Evolutionary conservation across 2,329 filamentous ascomycete genomes (phyloP), one percentile per base, ranked within the genome.

Genomic region (Cadophora gregata): DNA sequence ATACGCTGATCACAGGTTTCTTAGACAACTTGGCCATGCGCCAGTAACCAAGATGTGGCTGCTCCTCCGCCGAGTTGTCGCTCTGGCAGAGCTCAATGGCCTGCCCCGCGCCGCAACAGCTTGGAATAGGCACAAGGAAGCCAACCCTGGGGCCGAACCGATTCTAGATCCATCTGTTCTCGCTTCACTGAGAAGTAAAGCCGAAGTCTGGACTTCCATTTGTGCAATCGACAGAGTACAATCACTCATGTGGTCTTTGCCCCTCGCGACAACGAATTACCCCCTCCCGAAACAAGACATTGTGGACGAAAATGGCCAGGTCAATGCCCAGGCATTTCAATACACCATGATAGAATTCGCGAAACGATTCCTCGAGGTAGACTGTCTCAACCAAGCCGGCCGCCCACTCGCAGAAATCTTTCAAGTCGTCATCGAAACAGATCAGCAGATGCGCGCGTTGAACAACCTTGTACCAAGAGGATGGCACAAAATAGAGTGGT

Each of bases 41-140:
- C 24, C 42, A 53, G 56, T 64, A 45, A 59, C 45, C 25, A 64
- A 60, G 29, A 51, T 60, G n/a, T 64, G 62, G 62, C 25, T 64
- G 16, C 29, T 55, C 12, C 42, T 45, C 31, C 62, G 62, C 25
- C 62, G 62, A 25, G 29, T 64, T 8, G 48, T 60, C 33, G 62
- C 62, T 53, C 62, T 64, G 19, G 62, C 62, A 53, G 62, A 64
- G 27, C 48, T 64, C 42, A 64, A 59, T n/a, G 62, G 62, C 8
- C 31, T 64, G 29, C 62, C 62, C 24, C 55, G 62, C 25, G 62
- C 62, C 29, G 42, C 47, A 27, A 59, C 48, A 47, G 62, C 62
- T 47, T 25, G 59, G 6, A 29, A 45, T 19, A 36, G 36, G 27
- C 25, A 64, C 29, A 29, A 55, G 21, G 55, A 64, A 42, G 59